Evolutionary conservation across 2,329 filamentous ascomycete genomes (phyloP).

Genomic region (Penicillium sp.): DNA sequence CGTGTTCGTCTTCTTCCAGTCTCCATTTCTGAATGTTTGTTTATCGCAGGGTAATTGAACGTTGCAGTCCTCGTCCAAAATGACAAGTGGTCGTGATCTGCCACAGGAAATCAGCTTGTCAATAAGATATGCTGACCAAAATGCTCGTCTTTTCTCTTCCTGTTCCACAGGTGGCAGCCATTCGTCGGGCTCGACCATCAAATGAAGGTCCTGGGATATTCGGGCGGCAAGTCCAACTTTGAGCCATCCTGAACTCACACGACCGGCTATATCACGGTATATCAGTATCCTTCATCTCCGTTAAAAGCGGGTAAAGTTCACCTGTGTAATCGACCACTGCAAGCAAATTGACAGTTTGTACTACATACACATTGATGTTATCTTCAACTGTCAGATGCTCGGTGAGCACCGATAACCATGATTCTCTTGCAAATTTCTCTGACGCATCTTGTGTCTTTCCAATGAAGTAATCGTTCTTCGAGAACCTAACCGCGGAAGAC

Average conservation of each 20-base stretch:
- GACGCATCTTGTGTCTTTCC: conserved; percentile 19
- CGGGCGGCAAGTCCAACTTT: conserved; percentile 43
- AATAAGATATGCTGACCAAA: conserved; percentile 28
- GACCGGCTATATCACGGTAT: conserved; percentile 19
- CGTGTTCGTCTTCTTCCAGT: conserved; percentile 16
- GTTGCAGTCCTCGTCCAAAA: conserved; percentile 21
- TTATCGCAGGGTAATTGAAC: conserved; percentile 23
- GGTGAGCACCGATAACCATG: conserved; percentile 30
- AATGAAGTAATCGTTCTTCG: conserved; percentile 22
- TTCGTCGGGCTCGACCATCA: conserved; percentile 19
- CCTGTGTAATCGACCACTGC: conserved; percentile 35
- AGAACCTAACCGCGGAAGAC: conserved; percentile 28
- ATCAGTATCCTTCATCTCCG: no score
- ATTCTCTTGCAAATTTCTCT: conserved; percentile 24
- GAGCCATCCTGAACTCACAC: conserved; percentile 31
- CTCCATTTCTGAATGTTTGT: conserved; percentile 13
- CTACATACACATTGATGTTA: conserved; percentile 27
- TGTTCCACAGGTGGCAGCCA: conserved; percentile 18
- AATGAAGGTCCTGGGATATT: conserved; percentile 48
- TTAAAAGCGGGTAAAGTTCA: conserved; percentile 10
- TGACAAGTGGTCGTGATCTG: conserved; percentile 15
- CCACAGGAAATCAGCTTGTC: conserved; percentile 27
- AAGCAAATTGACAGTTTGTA: conserved; percentile 34
- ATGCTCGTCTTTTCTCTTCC: conserved; percentile 24
- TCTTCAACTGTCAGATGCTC: conserved; percentile 29